Evolutionary conservation across 1,284 basidiomycete species (phyloP).

Genomic region (Heliocybe sulcata): DNA sequence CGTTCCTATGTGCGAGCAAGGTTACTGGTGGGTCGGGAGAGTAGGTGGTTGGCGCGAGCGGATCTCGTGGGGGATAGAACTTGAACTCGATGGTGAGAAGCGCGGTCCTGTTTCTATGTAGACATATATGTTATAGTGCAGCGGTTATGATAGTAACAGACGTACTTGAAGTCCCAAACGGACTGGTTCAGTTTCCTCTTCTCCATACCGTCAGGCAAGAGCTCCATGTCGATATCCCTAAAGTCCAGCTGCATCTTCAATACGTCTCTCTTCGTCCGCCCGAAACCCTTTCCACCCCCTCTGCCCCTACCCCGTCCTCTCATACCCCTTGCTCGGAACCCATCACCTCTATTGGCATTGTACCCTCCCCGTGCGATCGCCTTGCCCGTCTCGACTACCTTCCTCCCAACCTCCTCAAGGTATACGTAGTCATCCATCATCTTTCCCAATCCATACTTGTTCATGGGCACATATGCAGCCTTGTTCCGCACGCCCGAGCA

Average conservation of each 20-base stretch:
- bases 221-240: slow-evolving; percentile 64
- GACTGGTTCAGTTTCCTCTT: slow-evolving; percentile 70
- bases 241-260: slow-evolving; percentile 61
- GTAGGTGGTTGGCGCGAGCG: slow-evolving; percentile 30
- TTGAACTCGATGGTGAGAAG: slow-evolving; percentile 69
- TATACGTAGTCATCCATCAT: slow-evolving; percentile 85
- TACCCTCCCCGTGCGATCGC: slow-evolving; percentile 58
- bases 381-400: slow-evolving; percentile 62
- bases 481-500: slow-evolving; percentile 76
- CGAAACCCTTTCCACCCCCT: slow-evolving; percentile 11
- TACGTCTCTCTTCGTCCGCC: slow-evolving; percentile 49
- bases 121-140: slow-evolving; percentile 5
- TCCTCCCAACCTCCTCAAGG: slow-evolving; percentile 73
- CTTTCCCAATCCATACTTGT: slow-evolving; percentile 70
- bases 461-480: slow-evolving; percentile 70
- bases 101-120: slow-evolving; percentile 52
- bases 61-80: slow-evolving; percentile 44
- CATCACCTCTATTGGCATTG: slow-evolving; percentile 14
- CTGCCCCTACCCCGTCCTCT: slow-evolving; percentile 22
- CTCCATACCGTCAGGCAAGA: slow-evolving; percentile 82
- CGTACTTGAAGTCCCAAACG: slow-evolving; percentile 74
- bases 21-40: slow-evolving; percentile 32
- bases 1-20: slow-evolving; percentile 58
- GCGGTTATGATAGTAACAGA: slow-evolving; percentile 11
- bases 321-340: slow-evolving; percentile 14